These are phyloP conservation scores for Pyrus hybrid DNA, from an alignment of 331 rosid genomes.

Conservation along the genomic window DNA sequence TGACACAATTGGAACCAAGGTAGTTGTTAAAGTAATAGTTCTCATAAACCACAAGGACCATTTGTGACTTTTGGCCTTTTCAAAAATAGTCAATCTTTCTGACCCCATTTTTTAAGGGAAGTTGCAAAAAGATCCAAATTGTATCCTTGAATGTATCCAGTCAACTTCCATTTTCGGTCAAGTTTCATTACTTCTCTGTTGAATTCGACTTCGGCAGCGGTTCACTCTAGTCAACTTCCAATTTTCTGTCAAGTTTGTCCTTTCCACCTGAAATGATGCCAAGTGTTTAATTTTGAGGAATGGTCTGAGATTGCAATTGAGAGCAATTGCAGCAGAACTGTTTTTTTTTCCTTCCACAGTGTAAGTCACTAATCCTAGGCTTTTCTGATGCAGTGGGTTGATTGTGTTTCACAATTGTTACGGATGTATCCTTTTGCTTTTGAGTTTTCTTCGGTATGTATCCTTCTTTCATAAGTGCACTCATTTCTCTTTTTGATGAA, in stretches of 20 bases:
- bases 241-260: not conserved
- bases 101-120: not conserved
- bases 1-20: not conserved
- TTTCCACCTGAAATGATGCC: not conserved
- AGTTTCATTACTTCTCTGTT: not conserved
- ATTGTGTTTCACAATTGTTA: conserved; percentile 82
- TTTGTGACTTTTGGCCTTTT: not conserved
- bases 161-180: no score
- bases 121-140: not conserved
- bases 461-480: conserved; percentile 6
- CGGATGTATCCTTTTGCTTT: conserved; percentile 95
- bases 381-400: conserved; percentile 73
- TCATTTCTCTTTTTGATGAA: not conserved
- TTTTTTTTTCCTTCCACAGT: not conserved
- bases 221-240: not conserved
- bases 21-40: not conserved
- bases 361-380: not conserved
- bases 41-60: not conserved
- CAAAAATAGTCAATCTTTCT: not conserved
- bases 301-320: not conserved
- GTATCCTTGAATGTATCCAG: not conserved
- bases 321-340: not conserved
- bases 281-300: not conserved
- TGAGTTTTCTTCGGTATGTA: conserved; percentile 83
- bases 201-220: not conserved